Evolutionary conservation across 306 rosid genomes (phyloP).

Genomic region (Mimosa bimucronata): DNA sequence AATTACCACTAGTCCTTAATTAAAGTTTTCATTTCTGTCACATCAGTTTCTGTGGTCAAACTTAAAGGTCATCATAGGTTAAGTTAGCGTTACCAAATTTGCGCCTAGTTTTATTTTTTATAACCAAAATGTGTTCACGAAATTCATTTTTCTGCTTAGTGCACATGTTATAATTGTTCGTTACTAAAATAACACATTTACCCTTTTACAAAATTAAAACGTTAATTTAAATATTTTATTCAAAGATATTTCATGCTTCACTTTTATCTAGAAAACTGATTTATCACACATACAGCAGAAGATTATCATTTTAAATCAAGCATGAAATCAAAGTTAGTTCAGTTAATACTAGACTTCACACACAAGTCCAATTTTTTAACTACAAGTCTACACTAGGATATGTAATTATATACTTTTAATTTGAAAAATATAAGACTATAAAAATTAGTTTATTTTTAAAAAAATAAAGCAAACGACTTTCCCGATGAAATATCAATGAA

Average conservation of each 20-base stretch:
- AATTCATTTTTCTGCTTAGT: no score
- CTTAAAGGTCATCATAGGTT: no score
- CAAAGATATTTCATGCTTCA: neutral
- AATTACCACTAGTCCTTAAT: no score
- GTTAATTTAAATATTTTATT: no score
- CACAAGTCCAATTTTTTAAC: neutral
- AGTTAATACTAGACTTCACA: neutral
- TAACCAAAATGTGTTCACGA: no score
- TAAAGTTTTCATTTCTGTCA: no score
- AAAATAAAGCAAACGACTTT: neutral
- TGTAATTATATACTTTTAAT: neutral
- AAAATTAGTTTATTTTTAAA: neutral
- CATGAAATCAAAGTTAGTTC: neutral
- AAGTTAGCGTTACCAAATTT: no score
- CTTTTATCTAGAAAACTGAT: neutral
- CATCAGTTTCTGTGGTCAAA: no score
- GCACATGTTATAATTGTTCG: no score
- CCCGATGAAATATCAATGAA: neutral
- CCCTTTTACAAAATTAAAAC: no score
- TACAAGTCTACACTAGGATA: neutral
- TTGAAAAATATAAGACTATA: neutral
- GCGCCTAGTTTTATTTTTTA: no score
- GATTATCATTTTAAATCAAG: neutral
- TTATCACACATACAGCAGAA: neutral
- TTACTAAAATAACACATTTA: no score